A percentile compares a stretch with the other conserved stretches of the same genome.
These are phyloP conservation scores for Microdochium nivale DNA, from an alignment of 2,329 filamentous ascomycete species.

Conservation along the genomic window DNA sequence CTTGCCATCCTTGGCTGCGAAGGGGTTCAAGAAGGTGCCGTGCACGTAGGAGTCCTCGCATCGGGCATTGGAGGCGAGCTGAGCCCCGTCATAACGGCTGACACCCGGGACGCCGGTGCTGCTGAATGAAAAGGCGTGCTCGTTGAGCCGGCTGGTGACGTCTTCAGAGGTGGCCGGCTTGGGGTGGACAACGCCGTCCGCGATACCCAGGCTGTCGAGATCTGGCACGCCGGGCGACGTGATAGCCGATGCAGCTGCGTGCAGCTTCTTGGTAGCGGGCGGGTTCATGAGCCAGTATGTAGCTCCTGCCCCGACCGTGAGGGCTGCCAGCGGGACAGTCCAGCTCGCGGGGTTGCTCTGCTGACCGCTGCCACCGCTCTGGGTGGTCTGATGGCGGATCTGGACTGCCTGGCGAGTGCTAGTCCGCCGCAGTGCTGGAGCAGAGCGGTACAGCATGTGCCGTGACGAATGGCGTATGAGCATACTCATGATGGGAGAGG, in stretches of 20 bases:
- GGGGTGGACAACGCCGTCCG: constrained; percentile 13
- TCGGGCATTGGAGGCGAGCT: constrained; percentile 21
- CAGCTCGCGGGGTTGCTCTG: not conserved
- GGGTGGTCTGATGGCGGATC: not conserved
- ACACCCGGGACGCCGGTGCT: constrained; percentile 8
- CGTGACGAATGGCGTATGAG: not conserved
- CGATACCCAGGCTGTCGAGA: constrained; percentile 14
- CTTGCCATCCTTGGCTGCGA: constrained; percentile 4
- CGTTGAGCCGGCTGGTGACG: constrained; percentile 18
- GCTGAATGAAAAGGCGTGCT: constrained; percentile 13
- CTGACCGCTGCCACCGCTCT: not conserved
- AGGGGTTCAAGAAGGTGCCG: constrained; percentile 18
- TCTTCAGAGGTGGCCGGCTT: constrained; percentile 14
- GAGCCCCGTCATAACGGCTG: constrained; percentile 19
- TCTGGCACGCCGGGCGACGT: constrained; percentile 10
- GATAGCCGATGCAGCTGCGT: not conserved
- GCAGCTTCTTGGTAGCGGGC: not conserved
- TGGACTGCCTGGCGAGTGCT: not conserved
- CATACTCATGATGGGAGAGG: not conserved
- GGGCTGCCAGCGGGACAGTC: not conserved
- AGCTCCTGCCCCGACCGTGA: not conserved
- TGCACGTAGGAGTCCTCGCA: constrained; percentile 24
- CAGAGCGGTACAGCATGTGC: not conserved
- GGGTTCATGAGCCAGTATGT: not conserved
- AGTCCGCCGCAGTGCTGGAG: not conserved